phyloP scores from a whole-genome alignment of 768 basidiomycete species.

The Collybia mongolica region DNA sequence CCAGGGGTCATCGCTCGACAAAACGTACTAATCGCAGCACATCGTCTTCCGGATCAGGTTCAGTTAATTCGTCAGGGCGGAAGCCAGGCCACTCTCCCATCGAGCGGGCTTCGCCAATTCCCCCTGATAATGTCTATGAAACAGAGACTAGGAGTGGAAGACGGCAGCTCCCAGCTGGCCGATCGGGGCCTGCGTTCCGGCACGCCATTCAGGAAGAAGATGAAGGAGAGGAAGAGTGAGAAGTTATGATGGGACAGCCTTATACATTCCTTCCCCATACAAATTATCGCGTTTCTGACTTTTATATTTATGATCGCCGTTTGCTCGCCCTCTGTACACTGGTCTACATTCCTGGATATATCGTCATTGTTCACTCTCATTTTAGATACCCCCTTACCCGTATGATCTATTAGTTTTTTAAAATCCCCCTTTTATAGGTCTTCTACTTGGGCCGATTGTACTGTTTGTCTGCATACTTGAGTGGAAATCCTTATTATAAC shows the following conservation, averaged over 20 bases:
- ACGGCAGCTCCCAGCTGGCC: slow-evolving; percentile 66
- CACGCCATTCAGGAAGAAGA: slow-evolving; percentile 84
- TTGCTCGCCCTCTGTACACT: slow-evolving; percentile 1
- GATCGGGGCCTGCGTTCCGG: slow-evolving; percentile 69
- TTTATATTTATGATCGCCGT: background rate
- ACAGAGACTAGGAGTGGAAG: slow-evolving; percentile 54
- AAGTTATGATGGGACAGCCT: background rate
- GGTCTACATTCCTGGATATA: slow-evolving; percentile 2
- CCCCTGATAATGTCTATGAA: slow-evolving; percentile 48
- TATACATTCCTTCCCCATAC: slow-evolving; percentile 3
- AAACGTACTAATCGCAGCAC: slow-evolving; percentile 32
- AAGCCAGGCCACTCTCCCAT: slow-evolving; percentile 60
- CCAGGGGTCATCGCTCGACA: slow-evolving; percentile 42
- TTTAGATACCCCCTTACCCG: slow-evolving; percentile 1
- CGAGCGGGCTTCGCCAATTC: slow-evolving; percentile 60
- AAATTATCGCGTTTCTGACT: background rate
- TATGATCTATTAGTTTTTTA: background rate
- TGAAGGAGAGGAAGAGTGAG: slow-evolving; percentile 75
- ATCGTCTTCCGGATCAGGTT: slow-evolving; percentile 19
- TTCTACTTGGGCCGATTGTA: too few species aligned
- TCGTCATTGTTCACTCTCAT: background rate
- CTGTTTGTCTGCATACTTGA: too few species aligned
- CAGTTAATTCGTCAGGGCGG: slow-evolving; percentile 17
- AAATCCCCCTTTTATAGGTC: too few species aligned
- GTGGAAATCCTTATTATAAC: too few species aligned